A percentile compares a stretch with the other conserved stretches of the same genome.
Conservation (phyloP, 2,329 filamentous ascomycete species). For the Periconia sp. region DNA sequence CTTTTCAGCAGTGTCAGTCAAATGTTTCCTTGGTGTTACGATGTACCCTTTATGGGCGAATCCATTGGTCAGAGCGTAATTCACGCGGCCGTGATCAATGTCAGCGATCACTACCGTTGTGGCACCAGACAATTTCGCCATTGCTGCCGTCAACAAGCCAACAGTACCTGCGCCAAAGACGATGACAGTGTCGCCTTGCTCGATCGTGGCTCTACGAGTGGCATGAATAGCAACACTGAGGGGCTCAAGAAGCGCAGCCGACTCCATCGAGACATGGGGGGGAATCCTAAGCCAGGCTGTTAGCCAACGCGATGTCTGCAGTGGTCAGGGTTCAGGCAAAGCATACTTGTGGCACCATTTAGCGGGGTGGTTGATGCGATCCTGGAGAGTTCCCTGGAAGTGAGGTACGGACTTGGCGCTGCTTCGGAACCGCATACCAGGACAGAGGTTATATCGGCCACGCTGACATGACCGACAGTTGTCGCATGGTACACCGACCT, state of each 20-base stretch:
- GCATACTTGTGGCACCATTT: conserved; percentile 50
- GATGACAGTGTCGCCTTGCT: conserved; percentile 74
- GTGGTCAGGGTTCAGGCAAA: conserved; percentile 29
- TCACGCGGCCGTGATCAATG: conserved; percentile 43
- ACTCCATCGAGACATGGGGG: conserved; percentile 42
- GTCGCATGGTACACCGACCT: conserved; percentile 46
- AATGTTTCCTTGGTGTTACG: conserved; percentile 26
- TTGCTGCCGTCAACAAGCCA: conserved; percentile 43
- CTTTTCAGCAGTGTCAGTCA: conserved; percentile 33
- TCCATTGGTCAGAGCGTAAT: conserved; percentile 42
- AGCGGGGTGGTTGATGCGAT: conserved; percentile 47
- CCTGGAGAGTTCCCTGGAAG: conserved; percentile 48
- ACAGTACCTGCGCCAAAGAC: conserved; percentile 82
- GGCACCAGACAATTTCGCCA: conserved; percentile 45
- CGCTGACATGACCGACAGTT: conserved; percentile 46
- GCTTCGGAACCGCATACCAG: conserved; percentile 47
- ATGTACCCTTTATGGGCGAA: conserved; percentile 44
- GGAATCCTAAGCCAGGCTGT: conserved; percentile 41
- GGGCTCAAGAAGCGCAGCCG: conserved; percentile 53
- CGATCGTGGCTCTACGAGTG: conserved; percentile 70
- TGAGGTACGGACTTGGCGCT: conserved; percentile 47
- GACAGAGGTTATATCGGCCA: conserved; percentile 47
- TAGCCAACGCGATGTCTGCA: conserved; percentile 24
- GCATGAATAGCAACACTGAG: conserved; percentile 86
- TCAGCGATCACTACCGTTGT: conserved; percentile 45